Percentiles rank a stretch among this genome's conserved stretches.
phyloP scores from a whole-genome alignment of 768 basidiomycete species.

The Collybiopsis luxurians region DNA sequence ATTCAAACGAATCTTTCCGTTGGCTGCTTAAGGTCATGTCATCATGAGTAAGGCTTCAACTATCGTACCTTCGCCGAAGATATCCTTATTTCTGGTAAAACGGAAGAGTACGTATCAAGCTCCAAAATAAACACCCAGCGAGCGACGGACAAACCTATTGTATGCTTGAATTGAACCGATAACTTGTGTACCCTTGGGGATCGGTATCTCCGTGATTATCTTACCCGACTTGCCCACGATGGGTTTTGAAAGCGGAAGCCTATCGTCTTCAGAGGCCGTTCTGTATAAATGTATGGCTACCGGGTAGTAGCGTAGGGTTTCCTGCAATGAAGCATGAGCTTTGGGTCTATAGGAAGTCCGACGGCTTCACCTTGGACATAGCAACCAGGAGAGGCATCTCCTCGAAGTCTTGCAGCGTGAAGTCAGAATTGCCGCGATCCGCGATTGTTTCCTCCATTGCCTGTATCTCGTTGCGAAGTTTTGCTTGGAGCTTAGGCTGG shows the following conservation, averaged over 20 bases:
- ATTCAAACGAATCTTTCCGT: constrained; percentile 27
- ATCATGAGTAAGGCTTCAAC: neutral
- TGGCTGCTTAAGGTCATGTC: neutral
- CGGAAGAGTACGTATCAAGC: neutral
- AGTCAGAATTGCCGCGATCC: constrained; percentile 22
- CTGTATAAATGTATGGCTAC: constrained; percentile 32
- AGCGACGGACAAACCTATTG: constrained; percentile 31
- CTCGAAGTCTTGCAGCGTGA: constrained; percentile 44
- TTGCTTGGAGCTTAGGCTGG: neutral
- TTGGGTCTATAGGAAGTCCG: neutral
- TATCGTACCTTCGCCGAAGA: constrained; percentile 33
- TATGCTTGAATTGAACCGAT: constrained; percentile 33
- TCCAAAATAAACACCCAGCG: constrained; percentile 6
- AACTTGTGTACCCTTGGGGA: constrained; percentile 34
- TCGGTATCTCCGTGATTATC: constrained; percentile 25
- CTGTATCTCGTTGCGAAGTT: constrained; percentile 3
- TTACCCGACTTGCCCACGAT: constrained; percentile 30
- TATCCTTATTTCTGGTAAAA: constrained; percentile 22
- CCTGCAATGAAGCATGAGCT: constrained; percentile 25
- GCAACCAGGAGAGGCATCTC: constrained; percentile 48
- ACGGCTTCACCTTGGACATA: constrained; percentile 38
- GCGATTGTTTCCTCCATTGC: neutral
- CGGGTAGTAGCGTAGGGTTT: constrained; percentile 43
- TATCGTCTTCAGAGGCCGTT: constrained; percentile 40
- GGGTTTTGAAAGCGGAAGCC: constrained; percentile 40